Evolutionary conservation across 225 moss, liverwort and hornwort species (phyloP), one percentile per base, ranked within the genome.

Genomic region (Anthoceros angustus): DNA sequence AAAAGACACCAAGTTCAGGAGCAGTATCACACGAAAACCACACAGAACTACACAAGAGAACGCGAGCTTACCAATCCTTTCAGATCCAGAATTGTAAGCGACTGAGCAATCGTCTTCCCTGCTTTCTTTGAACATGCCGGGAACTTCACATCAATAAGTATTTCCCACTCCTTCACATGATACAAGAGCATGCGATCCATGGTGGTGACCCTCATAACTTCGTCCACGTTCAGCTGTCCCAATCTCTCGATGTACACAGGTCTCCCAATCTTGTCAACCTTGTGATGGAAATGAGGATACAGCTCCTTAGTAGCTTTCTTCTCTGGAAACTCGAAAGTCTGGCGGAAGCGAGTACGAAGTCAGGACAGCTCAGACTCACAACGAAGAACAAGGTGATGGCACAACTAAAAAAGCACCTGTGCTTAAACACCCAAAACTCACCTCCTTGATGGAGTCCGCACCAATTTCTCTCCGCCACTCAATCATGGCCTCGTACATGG

Each of bases 131-230:
- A 73, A 49, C 79, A 80, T 9, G 79, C 79, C 24, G 76, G 73
- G 69, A 80, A 76, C 66, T 80, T 76, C 73, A 68, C 73, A 63
- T 80, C 79, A 18, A 76, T 71, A 39, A 80, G 42, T 60, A 75
- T 71, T 66, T 76, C 76, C 76, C 79, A 76, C 43, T 80, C 76
- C 63, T 80, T 80, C 73, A 76, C 76, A 55, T 80, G 76, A 64
- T 80, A 80, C 41, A 76, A 62, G 64, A 80, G 68, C 76, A 76
- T 80, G n/a, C 79, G 70, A 49, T 80, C 76, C 76, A 80, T 73
- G 2, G 79, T 76, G 39, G 79, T 76, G 40, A 76, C 66, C 68
- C 73, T 79, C 63, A 79, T 70, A 46, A 79, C 45, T 64, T 79
- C 79, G 61, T 79, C 79, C 67, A 79, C 72, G 62, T 79, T 64